phyloP scores from a whole-genome alignment of 768 basidiomycete genomes.

The Gautieria morchelliformis region DNA sequence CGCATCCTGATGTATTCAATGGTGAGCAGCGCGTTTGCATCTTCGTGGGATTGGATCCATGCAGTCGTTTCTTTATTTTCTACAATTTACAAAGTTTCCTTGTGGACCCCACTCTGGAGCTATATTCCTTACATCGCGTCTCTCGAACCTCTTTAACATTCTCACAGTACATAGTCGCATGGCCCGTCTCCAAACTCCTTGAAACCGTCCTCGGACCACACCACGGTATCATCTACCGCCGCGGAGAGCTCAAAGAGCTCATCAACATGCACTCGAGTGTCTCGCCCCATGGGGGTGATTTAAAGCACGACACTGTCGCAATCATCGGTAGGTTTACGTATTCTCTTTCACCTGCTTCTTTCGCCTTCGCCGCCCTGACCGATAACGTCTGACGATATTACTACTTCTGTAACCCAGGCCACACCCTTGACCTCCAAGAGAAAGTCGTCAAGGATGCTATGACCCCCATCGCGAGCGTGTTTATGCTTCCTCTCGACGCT shows the following conservation, averaged over 20 bases:
- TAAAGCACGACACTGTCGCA: conserved; percentile 77
- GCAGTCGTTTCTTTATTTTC: background rate
- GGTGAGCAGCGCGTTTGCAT: conserved; percentile 27
- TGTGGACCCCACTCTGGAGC: background rate
- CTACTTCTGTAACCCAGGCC: background rate
- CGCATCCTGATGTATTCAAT: conserved; percentile 57
- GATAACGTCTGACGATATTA: background rate
- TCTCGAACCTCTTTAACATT: background rate
- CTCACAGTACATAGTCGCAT: conserved; percentile 57
- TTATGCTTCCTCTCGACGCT: conserved; percentile 83
- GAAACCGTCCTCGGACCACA: conserved; percentile 72
- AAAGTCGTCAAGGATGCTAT: conserved; percentile 78
- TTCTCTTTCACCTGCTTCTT: background rate
- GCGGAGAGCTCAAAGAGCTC: conserved; percentile 79
- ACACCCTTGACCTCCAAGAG: conserved; percentile 63
- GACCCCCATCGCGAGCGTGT: conserved; percentile 70
- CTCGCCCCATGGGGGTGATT: conserved; percentile 68
- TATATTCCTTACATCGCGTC: background rate
- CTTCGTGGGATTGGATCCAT: background rate
- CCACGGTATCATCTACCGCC: conserved; percentile 86
- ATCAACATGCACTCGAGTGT: conserved; percentile 79
- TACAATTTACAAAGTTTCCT: too few species aligned
- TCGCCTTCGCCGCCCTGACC: too few species aligned
- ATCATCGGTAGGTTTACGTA: conserved; percentile 71
- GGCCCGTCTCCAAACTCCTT: conserved; percentile 80